Percentiles rank a stretch among this genome's conserved stretches.
phyloP scores from a whole-genome alignment of 2,329 filamentous ascomycete species.

The Colletotrichum caudatum region DNA sequence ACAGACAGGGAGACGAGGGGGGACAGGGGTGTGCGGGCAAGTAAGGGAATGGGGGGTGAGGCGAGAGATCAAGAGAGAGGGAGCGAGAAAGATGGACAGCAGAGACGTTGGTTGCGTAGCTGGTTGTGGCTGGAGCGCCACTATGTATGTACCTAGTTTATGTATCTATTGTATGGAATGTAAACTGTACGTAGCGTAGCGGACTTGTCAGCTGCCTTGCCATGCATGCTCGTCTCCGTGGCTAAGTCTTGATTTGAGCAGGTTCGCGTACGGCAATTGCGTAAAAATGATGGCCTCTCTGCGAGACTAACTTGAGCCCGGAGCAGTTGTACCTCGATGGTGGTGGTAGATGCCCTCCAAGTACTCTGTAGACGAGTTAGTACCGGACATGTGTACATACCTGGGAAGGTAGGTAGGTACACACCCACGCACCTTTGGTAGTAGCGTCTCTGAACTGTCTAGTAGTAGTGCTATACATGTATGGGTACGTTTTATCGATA shows the following conservation, averaged over 20 bases:
- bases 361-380: background rate
- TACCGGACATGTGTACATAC: too few relatives aligned
- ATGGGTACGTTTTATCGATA: background rate
- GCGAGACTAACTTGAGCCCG: background rate
- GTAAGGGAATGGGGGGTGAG: slow-evolving; percentile 16
- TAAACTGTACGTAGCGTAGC: background rate
- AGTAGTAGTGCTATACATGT: too few relatives aligned
- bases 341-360: background rate
- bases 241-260: background rate
- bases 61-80: background rate
- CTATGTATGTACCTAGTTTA: too few relatives aligned
- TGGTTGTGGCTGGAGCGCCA: slow-evolving; percentile 24
- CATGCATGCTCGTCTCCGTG: background rate
- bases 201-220: too few relatives aligned
- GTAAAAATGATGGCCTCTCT: background rate
- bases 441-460: too few relatives aligned
- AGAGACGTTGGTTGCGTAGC: slow-evolving; percentile 25
- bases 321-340: background rate
- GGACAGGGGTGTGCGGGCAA: slow-evolving; percentile 27
- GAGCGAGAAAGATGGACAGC: background rate
- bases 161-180: background rate
- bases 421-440: too few relatives aligned
- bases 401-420: too few relatives aligned
- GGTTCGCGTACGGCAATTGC: background rate
- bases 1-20: slow-evolving; percentile 28